Base-by-base conservation (phyloP, 1,139 yeast genomes). In the Blastobotrys aristatus region DNA sequence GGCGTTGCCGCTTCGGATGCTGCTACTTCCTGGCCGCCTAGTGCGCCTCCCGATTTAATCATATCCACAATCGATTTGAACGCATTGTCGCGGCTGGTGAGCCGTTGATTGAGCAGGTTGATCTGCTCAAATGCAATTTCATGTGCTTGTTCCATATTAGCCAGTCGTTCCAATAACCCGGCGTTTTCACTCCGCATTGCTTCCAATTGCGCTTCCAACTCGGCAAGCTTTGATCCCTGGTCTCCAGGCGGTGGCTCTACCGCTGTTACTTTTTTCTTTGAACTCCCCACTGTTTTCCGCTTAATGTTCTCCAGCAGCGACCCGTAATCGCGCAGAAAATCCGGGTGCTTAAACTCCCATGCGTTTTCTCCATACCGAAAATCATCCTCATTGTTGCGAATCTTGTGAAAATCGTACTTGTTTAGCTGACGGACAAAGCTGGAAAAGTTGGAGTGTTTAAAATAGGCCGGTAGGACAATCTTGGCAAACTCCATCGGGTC, bases 401-500 rank as follows among this genome's bases (percentile, higher is more conserved):
- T 95, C 68, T 92, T 92, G 69, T 92, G 97, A 75, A 95, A 92
- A 59, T 94, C 98, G 62, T 92, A 92, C 73, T 92, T 90, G 72
- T 92, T 92, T 58, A 92, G 72, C 64, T 90, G 97, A 51, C 97
- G 78, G 7, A 90, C 97, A 71, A 92, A 92, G 57, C 92, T 81
- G 35, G 97, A 94, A 68, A 60, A 90, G 68, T 92, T 92, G 50
- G 89, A 80, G 67, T 92, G 97, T 61, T 90, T 90, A 71, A 92
- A 92, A 67, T 89, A 95, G 50, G 82, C 79, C 14, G 97, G 97
- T 45, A 92, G 72, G 29, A 90, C 84, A 46, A 80, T 80, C 53
- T 83, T 84, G 49, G 96, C 88, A 65, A 92, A 92, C 57, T 84
- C 94, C 60, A 85, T 86, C 20, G 95, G 86, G 56, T 92, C 95